phyloP scores from a whole-genome alignment of 139 green algal genomes.

The Auxenochlorella pyrenoidosa region DNA sequence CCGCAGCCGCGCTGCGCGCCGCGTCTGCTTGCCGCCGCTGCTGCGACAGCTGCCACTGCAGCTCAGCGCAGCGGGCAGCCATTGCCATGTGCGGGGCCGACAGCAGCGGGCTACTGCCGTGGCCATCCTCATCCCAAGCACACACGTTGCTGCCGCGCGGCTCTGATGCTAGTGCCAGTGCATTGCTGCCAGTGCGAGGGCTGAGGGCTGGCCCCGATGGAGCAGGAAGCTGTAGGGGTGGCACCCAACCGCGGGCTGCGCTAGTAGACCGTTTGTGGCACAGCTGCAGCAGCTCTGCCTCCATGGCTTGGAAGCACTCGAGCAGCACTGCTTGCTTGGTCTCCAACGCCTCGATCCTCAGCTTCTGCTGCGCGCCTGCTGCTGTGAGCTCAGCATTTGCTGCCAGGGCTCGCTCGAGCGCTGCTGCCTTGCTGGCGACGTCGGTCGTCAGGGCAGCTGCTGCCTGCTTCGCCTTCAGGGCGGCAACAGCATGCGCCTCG shows the following conservation, averaged over 20 bases:
- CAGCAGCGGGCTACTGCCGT: neutral
- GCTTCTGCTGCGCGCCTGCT: neutral
- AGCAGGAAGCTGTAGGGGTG: neutral
- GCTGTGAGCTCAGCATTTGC: neutral
- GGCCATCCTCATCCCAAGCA: too few species aligned
- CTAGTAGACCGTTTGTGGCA: neutral
- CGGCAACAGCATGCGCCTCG: neutral
- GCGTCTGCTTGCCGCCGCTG: neutral
- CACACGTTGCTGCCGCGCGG: neutral
- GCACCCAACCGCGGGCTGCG: neutral
- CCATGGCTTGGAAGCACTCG: slow-evolving; percentile 1
- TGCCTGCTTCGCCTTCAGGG: neutral
- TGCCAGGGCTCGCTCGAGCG: neutral
- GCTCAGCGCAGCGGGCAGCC: slow-evolving; percentile 26
- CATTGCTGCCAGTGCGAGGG: neutral
- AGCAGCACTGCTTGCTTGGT: slow-evolving; percentile 8
- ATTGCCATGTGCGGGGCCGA: neutral
- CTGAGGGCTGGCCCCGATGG: neutral
- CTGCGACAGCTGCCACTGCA: slow-evolving; percentile 1
- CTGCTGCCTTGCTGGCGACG: neutral
- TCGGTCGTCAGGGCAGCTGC: neutral
- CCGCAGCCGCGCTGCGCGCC: neutral
- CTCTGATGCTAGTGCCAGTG: neutral
- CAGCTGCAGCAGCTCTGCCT: neutral
- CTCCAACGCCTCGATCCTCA: slow-evolving; percentile 8